Percentiles rank a stretch among this genome's conserved stretches.
Conservation (phyloP, 257 asterid species). For the Gentiana macrophylla region DNA sequence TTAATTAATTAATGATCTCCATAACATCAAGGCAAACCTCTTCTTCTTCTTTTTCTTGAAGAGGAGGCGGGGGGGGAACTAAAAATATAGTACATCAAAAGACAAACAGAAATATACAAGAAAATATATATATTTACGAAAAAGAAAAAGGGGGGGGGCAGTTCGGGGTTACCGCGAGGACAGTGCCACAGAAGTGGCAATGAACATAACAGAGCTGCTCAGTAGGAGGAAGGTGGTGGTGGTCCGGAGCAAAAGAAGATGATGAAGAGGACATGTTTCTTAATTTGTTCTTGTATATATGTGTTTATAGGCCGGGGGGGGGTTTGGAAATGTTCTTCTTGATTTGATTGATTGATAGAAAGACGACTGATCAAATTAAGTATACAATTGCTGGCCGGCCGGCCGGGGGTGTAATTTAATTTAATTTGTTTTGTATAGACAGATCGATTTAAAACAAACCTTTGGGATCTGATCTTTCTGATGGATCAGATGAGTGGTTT, state of each 20-base stretch:
- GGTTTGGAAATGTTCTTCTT: slow-evolving; percentile 11
- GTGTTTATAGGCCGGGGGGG: slow-evolving; percentile 2
- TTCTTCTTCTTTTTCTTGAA: too few relatives aligned
- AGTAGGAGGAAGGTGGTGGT: slow-evolving; percentile 44
- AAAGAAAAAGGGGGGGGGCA: background rate
- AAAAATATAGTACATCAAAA: background rate
- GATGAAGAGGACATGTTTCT: slow-evolving; percentile 81
- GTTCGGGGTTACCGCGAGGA: slow-evolving; percentile 64
- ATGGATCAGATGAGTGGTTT: background rate
- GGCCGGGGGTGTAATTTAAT: too few relatives aligned
- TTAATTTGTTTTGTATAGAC: slow-evolving; percentile 15
- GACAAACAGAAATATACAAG: background rate
- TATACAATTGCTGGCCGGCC: slow-evolving; percentile 14
- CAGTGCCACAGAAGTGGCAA: slow-evolving; percentile 85
- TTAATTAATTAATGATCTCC: background rate
- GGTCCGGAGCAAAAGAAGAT: slow-evolving; percentile 71
- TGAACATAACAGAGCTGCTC: slow-evolving; percentile 97
- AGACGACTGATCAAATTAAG: slow-evolving; percentile 36
- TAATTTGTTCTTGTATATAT: background rate
- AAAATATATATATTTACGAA: background rate
- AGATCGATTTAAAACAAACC: slow-evolving; percentile 30
- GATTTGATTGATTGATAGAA: slow-evolving; percentile 87
- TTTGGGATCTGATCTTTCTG: slow-evolving; percentile 47
- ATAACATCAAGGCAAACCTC: background rate
- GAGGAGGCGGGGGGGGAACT: background rate